Evolutionary conservation across 257 asterid species (phyloP).

Genomic region (Echites panduratus): DNA sequence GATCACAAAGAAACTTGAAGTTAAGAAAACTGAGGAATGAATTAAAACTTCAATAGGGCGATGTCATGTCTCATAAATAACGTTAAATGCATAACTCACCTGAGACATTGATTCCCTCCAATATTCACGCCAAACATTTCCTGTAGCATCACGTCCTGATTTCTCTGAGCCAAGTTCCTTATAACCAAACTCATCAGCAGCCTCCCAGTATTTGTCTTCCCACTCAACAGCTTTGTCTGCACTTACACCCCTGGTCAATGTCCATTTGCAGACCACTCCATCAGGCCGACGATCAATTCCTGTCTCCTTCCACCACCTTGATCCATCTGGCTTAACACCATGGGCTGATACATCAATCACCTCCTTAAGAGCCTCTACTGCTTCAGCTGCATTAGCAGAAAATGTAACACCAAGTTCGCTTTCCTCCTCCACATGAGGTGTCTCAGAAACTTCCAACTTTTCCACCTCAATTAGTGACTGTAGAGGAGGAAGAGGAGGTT

Average conservation of each 20-base stretch:
- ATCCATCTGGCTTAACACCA: constrained; percentile 63
- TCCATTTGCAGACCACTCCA: constrained; percentile 91
- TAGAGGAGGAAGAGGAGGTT: constrained; percentile 60
- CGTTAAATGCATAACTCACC: constrained; percentile 38
- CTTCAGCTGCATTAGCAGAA: constrained; percentile 73
- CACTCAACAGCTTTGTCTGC: constrained; percentile 70
- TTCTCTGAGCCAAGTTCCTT: constrained; percentile 99
- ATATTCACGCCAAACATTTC: constrained; percentile 88
- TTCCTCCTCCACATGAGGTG: constrained; percentile 57
- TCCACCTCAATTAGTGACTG: constrained; percentile 57
- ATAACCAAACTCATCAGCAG: constrained; percentile 82
- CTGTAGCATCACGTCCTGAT: constrained; percentile 88
- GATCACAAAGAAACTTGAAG: neutral
- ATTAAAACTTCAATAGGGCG: neutral
- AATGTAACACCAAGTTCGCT: constrained; percentile 55
- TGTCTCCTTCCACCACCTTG: constrained; percentile 96
- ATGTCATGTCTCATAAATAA: neutral
- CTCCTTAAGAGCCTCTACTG: constrained; percentile 58
- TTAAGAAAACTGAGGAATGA: neutral
- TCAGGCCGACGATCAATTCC: constrained; percentile 75
- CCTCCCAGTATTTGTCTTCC: constrained; percentile 99
- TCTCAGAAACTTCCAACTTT: constrained; percentile 30
- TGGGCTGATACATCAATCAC: constrained; percentile 24
- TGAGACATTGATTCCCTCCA: constrained; percentile 89
- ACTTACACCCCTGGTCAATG: constrained; percentile 67